Conservation (phyloP, 345 rosid species). For the Brassica incana region DNA sequence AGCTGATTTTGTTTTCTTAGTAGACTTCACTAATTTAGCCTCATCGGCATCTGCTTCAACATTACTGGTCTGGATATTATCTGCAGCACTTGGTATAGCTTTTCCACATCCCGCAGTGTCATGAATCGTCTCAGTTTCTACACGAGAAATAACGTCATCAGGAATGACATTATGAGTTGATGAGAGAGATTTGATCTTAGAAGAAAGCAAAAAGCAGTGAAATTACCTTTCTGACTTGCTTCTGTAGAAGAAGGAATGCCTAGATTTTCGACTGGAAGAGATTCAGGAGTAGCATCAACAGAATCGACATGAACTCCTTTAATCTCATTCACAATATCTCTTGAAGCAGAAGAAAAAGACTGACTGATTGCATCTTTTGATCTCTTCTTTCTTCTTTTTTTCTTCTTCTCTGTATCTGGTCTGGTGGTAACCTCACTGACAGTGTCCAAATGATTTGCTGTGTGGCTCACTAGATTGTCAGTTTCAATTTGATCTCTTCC, state of each 20-base stretch:
- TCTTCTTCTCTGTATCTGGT: neutral
- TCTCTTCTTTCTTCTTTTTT: neutral
- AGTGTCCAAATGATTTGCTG: neutral
- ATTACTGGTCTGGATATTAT: neutral
- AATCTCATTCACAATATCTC: neutral
- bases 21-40: constrained; percentile 34
- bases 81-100: constrained; percentile 16
- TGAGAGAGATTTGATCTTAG: neutral
- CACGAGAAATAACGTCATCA: neutral
- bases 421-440: neutral
- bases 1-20: constrained; percentile 46
- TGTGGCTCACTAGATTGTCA: no score
- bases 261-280: neutral
- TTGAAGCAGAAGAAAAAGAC: neutral
- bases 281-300: constrained; percentile 17
- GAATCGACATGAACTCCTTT: neutral
- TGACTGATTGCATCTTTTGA: neutral
- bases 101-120: constrained; percentile 7
- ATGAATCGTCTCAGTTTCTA: constrained; percentile 15
- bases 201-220: neutral
- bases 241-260: neutral
- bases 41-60: constrained; percentile 4
- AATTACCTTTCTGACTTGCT: constrained; percentile 9
- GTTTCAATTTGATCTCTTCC: neutral
- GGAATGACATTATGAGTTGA: neutral